Base-by-base conservation (phyloP, 108 stramenopile species). In the Licmophora abbreviata region DNA sequence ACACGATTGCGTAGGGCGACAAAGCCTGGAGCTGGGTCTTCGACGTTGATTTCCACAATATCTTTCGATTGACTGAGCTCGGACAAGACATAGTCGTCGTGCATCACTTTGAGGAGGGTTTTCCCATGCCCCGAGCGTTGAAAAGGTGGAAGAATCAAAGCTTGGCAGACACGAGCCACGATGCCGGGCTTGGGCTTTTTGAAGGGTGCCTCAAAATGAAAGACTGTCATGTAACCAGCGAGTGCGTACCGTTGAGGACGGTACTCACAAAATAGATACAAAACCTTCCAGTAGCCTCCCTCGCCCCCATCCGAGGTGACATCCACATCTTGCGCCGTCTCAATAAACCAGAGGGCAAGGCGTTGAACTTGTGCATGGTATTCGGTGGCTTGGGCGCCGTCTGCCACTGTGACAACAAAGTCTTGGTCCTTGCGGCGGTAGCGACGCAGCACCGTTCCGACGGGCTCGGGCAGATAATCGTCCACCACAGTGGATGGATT, bases 121-220 rank as follows among this genome's bases (percentile, higher is more conserved):
- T 57, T 71, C 23, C 88, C 88, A 66, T 90, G 88, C n/a, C 88
- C 88, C 41, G 60, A 57, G 12, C 83, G 56, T 68, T 90, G 88
- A 63, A 67, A 85, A 1, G 78, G 75, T 22, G 88, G 88, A 28
- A 90, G 58, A 12, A 85, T 47, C 46, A 90, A 44, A 1, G 73
- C 83, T 51, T 90, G 88, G 44, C 81, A 82, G 29, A 90, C 66
- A 9, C 79, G 70, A 38, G 74, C 52, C 25, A 92, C 58, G 29
- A 81, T 65, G 14, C 90, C 90, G 9, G 82, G 75, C 8, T 52
- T 50, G 4, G 90, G 90, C 59, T 81, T 88, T 48, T 58, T 58
- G 56, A 92, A 88, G 40, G 83, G 86, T 7, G 84, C 66, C 55
- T 68, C 51, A 44, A 92, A 79, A 45, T 78, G 74, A 69, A 75